phyloP scores from a whole-genome alignment of 2,329 filamentous ascomycete species.

The Mollisiaceae sp. region DNA sequence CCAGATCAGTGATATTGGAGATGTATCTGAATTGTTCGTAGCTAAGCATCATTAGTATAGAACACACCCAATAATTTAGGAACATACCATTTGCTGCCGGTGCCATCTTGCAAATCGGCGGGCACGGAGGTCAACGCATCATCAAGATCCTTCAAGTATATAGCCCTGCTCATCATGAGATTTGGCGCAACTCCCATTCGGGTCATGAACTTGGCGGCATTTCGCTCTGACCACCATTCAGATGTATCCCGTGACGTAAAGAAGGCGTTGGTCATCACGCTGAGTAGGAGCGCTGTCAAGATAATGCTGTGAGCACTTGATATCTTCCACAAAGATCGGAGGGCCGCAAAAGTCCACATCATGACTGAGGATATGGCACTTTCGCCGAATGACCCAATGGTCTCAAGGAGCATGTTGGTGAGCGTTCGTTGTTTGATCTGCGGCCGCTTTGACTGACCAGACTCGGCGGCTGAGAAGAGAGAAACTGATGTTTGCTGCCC shows the following conservation, averaged over 20 bases:
- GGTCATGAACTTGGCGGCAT: slow-evolving; percentile 80
- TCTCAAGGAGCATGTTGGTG: slow-evolving; percentile 74
- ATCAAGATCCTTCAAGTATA: slow-evolving; percentile 83
- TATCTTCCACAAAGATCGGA: slow-evolving; percentile 70
- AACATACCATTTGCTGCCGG: slow-evolving; percentile 57
- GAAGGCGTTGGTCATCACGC: slow-evolving; percentile 73
- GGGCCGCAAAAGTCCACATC: slow-evolving; percentile 72
- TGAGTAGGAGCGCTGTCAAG: slow-evolving; percentile 69
- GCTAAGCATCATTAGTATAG: slow-evolving; percentile 44
- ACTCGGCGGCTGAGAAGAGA: slow-evolving; percentile 57
- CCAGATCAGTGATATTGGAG: slow-evolving; percentile 61
- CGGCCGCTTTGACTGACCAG: slow-evolving; percentile 54
- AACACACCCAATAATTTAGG: not conserved
- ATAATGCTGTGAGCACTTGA: slow-evolving; percentile 77
- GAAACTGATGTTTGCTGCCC: slow-evolving; percentile 71
- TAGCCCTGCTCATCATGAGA: slow-evolving; percentile 78
- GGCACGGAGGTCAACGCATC: slow-evolving; percentile 52
- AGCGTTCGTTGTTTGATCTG: slow-evolving; percentile 65
- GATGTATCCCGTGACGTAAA: slow-evolving; percentile 75
- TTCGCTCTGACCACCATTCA: slow-evolving; percentile 85
- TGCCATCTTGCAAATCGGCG: slow-evolving; percentile 23
- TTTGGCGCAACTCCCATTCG: slow-evolving; percentile 81
- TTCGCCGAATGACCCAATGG: slow-evolving; percentile 72
- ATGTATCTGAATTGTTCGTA: slow-evolving; percentile 67
- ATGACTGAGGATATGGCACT: slow-evolving; percentile 77